phyloP scores from a whole-genome alignment of 805 yeast genomes.

The Lipomyces sp. region DNA sequence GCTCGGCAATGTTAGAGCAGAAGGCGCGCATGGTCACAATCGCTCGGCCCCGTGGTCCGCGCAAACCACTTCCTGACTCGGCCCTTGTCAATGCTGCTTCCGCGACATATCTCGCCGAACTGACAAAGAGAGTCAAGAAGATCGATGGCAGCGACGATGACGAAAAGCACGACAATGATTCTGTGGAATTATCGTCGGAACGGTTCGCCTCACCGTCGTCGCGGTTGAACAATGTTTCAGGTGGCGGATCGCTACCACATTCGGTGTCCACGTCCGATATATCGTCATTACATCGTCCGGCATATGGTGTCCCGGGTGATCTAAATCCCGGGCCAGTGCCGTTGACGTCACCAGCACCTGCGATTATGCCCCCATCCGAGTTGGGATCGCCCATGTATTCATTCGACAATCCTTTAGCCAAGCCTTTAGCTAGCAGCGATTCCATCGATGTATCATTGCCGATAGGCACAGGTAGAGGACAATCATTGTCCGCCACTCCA shows the following conservation, averaged over 20 bases:
- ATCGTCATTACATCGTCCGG: background rate
- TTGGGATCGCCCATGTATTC: background rate
- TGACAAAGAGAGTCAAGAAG: slow-evolving; percentile 49
- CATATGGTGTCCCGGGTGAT: background rate
- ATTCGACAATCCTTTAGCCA: background rate
- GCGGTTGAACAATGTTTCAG: background rate
- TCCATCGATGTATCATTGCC: background rate
- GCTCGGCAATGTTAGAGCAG: slow-evolving; percentile 13
- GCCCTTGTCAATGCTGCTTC: slow-evolving; percentile 10
- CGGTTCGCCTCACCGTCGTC: background rate
- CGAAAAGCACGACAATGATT: slow-evolving; percentile 40
- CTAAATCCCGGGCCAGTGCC: background rate
- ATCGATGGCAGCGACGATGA: slow-evolving; percentile 52
- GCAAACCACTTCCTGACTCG: slow-evolving; percentile 23
- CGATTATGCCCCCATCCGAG: background rate
- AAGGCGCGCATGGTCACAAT: slow-evolving; percentile 38
- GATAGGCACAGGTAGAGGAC: too few species aligned
- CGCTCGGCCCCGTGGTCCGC: slow-evolving; percentile 18
- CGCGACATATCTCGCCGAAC: slow-evolving; percentile 16
- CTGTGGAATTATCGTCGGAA: background rate
- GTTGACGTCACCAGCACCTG: background rate
- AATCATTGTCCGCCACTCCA: background rate
- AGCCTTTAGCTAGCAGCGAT: too few species aligned
- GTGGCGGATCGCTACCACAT: background rate
- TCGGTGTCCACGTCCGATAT: background rate